phyloP scores from a whole-genome alignment of 108 stramenopile species.

The Stephanodiscus minutulus region DNA sequence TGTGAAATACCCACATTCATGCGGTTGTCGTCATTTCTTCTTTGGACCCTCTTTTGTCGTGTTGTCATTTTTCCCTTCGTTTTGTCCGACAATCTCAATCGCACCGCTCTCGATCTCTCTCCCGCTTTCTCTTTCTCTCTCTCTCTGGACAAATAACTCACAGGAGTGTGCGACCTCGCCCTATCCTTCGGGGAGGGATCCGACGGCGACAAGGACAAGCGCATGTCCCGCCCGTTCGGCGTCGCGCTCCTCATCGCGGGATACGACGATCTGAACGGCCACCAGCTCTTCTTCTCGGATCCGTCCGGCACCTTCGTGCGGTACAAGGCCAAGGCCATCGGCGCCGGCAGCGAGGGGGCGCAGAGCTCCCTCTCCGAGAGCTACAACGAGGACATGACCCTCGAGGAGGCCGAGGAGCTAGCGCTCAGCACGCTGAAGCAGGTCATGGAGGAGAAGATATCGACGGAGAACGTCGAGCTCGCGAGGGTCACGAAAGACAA shows the following conservation, averaged over 20 bases:
- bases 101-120: background rate
- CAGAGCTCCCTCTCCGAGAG: conserved; percentile 93
- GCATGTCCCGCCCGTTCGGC: conserved; percentile 99
- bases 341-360: conserved; percentile 96
- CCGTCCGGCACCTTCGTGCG: conserved; percentile 97
- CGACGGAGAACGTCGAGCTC: conserved; percentile 94
- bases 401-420: conserved; percentile 94
- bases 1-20: too few relatives aligned
- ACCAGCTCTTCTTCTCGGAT: conserved; percentile 98
- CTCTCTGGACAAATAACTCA: too few relatives aligned
- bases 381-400: conserved; percentile 92
- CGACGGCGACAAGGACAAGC: conserved; percentile 90
- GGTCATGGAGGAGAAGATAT: conserved; percentile 99
- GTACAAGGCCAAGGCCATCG: conserved; percentile 99
- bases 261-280: conserved; percentile 89
- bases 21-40: too few relatives aligned
- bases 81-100: background rate
- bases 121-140: background rate
- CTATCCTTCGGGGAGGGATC: conserved; percentile 97
- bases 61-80: too few relatives aligned
- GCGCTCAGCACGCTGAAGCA: conserved; percentile 93
- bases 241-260: conserved; percentile 98
- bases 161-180: conserved; percentile 97
- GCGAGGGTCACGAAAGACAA: conserved; percentile 89
- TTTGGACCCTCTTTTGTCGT: too few relatives aligned